Evolutionary conservation across 495 filamentous ascomycete genomes (phyloP).

Genomic region (Neurospora sp.): DNA sequence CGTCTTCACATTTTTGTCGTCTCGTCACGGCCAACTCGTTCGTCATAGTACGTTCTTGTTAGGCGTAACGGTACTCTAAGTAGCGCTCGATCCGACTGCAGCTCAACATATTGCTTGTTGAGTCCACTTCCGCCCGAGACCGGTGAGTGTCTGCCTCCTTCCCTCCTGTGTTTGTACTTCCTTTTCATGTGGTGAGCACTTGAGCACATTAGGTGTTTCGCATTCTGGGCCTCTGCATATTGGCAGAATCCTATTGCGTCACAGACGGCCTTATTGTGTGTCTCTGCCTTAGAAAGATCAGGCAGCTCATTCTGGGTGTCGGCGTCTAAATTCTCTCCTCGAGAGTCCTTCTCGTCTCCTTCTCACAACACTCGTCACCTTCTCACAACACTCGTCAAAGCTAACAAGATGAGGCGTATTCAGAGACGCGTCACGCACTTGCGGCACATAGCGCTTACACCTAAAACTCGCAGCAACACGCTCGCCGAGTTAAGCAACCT

Average conservation of each 20-base stretch:
- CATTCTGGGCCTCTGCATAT: background rate
- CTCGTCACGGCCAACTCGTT: background rate
- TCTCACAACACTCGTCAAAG: background rate
- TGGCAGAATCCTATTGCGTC: background rate
- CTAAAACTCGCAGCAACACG: background rate
- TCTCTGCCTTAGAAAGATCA: background rate
- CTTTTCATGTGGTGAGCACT: background rate
- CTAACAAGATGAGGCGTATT: background rate
- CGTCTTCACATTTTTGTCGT: background rate
- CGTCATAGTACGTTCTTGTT: background rate
- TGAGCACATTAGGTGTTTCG: background rate
- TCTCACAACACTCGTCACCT: background rate
- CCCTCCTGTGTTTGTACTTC: background rate
- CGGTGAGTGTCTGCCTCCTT: background rate
- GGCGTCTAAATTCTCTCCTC: background rate
- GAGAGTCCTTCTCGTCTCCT: background rate
- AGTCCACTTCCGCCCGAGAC: background rate
- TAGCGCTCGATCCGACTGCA: background rate
- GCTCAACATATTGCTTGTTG: background rate
- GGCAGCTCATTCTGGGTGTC: background rate
- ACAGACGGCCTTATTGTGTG: background rate
- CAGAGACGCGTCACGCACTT: background rate
- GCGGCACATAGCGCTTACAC: background rate
- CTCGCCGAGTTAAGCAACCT: background rate
- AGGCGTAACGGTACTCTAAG: background rate